Conservation (phyloP, 768 basidiomycete species). For the Trichaptum fuscoviolaceum region DNA sequence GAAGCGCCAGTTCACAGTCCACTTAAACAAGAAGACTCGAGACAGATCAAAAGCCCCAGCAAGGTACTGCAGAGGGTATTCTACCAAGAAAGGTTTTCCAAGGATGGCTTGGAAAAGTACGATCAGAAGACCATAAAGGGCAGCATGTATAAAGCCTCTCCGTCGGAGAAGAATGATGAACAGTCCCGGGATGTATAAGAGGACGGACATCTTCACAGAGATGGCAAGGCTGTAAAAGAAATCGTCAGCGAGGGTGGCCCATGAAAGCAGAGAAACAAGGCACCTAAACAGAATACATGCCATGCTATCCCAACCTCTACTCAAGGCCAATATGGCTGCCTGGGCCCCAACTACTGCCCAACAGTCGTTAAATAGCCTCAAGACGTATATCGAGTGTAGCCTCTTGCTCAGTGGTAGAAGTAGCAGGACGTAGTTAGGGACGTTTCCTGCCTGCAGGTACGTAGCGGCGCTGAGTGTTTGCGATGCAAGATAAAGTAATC, state of each 20-base stretch:
- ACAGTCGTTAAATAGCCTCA: constrained; percentile 94
- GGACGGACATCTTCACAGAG: constrained; percentile 91
- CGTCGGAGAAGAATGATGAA: constrained; percentile 78
- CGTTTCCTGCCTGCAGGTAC: constrained; percentile 53
- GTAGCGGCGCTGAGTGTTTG: constrained; percentile 62
- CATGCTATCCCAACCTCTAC: constrained; percentile 50
- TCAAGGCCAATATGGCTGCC: constrained; percentile 61
- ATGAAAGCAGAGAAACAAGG: neutral
- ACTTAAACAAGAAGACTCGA: constrained; percentile 86
- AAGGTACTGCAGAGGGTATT: constrained; percentile 60
- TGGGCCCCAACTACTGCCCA: constrained; percentile 71
- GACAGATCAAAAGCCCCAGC: constrained; percentile 79
- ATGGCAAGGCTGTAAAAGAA: constrained; percentile 55
- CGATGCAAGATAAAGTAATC: constrained; percentile 61
- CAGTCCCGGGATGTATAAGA: constrained; percentile 87
- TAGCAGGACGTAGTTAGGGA: constrained; percentile 69
- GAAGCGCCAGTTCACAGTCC: constrained; percentile 99
- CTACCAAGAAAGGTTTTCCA: constrained; percentile 64
- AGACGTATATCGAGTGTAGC: constrained; percentile 86
- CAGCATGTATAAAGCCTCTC: constrained; percentile 48
- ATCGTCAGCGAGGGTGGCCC: constrained; percentile 7
- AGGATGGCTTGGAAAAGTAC: constrained; percentile 51
- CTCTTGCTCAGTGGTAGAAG: constrained; percentile 86
- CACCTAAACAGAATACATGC: constrained; percentile 74
- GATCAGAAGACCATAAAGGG: constrained; percentile 34